Evolutionary conservation across 371 early-diverging fungal genomes (phyloP), one percentile per base, ranked within the genome.

Genomic region (Parasitella parasitica): DNA sequence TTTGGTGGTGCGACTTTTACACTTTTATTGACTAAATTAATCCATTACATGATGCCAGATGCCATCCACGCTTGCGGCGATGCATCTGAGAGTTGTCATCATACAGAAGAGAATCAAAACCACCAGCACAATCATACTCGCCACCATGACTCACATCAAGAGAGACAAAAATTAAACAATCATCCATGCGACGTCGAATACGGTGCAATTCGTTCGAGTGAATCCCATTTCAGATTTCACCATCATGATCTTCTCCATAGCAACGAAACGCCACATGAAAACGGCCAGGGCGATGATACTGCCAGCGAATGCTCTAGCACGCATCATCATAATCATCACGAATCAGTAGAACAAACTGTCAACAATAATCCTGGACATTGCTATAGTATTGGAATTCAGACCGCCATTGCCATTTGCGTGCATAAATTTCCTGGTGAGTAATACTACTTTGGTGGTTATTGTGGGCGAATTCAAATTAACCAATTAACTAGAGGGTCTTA

Each of bases 341-440:
- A 67, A 48, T 55, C 71, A 4, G 64, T 57, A 7, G 65, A 66
- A 9, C 53, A 59, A 24, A 53, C 57, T 2, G 56, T 63, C 5
- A 26, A 49, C 12, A 52, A 67, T 52, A 52, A 68, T 36, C 63
- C 67, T 22, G 39, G 28, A 28, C 54, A 70, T 46, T 75, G 68
- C 27, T 61, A 71, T 3, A 72, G 72, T 30, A 85, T 89, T 48
- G 93, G 89, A 30, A 73, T 91, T 43, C 90, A 92, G 61, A 90
- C 91, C n/a, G 90, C 91, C 7, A 73, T 90, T 22, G 91, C 92
- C 13, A 87, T 93, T 35, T 86, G 88, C 9, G 71, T 91, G 9
- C 93, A 91, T 77, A 93, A 93, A 75, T 84, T 91, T 53, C 91
- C 91, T 65, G 87, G 84, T 80, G 77, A 68, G 12, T 37, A 52